phyloP scores from a whole-genome alignment of 306 rosid species.

The Gastrolobium bilobum region DNA sequence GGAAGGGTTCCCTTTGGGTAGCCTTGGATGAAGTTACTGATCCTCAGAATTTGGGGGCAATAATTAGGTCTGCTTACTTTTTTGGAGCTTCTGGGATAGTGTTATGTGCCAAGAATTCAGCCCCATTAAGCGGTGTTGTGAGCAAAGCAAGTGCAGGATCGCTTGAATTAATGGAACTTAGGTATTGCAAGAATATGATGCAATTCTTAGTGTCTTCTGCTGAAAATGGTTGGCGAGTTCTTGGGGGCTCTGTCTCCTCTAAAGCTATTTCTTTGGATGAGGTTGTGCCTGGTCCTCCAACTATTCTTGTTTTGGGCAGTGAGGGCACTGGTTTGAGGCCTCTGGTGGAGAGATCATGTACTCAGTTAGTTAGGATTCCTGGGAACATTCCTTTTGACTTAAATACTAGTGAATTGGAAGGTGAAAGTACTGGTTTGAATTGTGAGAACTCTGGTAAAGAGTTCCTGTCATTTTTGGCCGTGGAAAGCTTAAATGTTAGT shows the following conservation, averaged over 20 bases:
- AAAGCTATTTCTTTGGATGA: constrained; percentile 74
- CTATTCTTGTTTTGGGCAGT: constrained; percentile 93
- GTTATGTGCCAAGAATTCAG: constrained; percentile 93
- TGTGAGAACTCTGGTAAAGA: constrained; percentile 62
- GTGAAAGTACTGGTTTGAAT: constrained; percentile 55
- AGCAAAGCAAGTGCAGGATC: constrained; percentile 99
- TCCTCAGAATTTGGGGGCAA: constrained; percentile 96
- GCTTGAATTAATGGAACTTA: constrained; percentile 88
- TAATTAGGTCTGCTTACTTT: constrained; percentile 87
- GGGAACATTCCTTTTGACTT: constrained; percentile 69
- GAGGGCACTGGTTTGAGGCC: constrained; percentile 98
- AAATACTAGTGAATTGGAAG: constrained; percentile 52
- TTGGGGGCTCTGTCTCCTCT: constrained; percentile 88
- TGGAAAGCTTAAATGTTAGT: constrained; percentile 96
- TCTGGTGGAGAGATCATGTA: constrained; percentile 93
- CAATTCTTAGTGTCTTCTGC: constrained; percentile 89
- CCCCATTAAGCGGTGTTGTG: constrained; percentile 92
- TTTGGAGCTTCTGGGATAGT: constrained; percentile 94
- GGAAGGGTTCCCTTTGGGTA: constrained; percentile 81
- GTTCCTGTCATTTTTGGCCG: constrained; percentile 84
- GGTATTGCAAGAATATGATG: constrained; percentile 97
- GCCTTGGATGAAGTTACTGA: constrained; percentile 97
- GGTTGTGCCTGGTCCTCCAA: constrained; percentile 72
- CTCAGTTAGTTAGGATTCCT: constrained; percentile 75
- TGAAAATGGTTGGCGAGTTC: constrained; percentile 91